These are phyloP conservation scores for Globisporangium heterothallicum DNA, from an alignment of 352 stramenopile species.

Conservation along the genomic window DNA sequence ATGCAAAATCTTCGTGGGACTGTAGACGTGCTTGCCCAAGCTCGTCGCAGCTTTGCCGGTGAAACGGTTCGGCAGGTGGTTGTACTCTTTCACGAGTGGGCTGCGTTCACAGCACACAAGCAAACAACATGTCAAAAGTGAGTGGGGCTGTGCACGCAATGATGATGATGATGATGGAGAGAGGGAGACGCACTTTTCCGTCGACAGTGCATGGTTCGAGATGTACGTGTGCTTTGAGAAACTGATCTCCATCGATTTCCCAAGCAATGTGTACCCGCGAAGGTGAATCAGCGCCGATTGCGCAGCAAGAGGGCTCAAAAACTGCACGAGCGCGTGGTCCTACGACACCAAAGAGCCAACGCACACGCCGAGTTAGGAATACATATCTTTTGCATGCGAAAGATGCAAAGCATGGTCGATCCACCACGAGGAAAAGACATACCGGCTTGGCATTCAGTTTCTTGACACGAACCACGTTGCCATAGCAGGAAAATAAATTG, in stretches of 20 bases:
- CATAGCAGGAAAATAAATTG: conserved; percentile 70
- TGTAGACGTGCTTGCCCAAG: conserved; percentile 59
- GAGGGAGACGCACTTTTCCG: conserved; percentile 9
- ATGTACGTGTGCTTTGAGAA: conserved; percentile 60
- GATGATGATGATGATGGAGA: conserved; percentile 1
- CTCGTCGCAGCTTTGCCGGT: conserved; percentile 50
- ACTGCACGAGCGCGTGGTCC: conserved; percentile 62
- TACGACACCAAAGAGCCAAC: neutral
- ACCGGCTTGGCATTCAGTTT: conserved; percentile 48
- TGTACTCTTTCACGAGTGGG: conserved; percentile 38
- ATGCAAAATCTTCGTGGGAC: conserved; percentile 57
- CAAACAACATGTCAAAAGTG: no score
- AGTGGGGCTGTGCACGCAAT: no score
- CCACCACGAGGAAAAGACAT: neutral
- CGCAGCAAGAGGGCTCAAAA: conserved; percentile 30
- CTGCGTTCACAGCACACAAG: neutral
- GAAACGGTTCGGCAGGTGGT: conserved; percentile 45
- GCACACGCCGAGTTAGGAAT: neutral
- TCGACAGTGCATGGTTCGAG: conserved; percentile 19
- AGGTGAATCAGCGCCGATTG: conserved; percentile 50
- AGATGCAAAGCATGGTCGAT: no score
- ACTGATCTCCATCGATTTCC: conserved; percentile 50
- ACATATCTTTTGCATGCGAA: no score
- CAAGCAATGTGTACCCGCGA: conserved; percentile 45
- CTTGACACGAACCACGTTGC: conserved; percentile 56